Evolutionary conservation across 1,284 basidiomycete genomes (phyloP), one percentile per base, ranked within the genome.

Genomic region (Apiotrichum gamsii): DNA sequence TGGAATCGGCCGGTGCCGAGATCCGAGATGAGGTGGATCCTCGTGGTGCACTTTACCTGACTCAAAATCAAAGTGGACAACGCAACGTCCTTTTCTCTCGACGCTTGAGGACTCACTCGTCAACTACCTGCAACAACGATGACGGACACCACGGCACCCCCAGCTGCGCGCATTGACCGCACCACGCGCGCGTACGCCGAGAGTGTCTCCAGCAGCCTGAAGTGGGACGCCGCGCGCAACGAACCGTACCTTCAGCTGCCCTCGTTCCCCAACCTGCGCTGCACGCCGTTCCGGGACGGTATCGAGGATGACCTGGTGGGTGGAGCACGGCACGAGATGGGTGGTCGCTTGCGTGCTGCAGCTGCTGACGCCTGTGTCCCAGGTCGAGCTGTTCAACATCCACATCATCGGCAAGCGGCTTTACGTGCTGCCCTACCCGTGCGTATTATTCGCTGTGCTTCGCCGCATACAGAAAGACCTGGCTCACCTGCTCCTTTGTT

Each of bases 231-330:
- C 5, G 52, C 46, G 16, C 39, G 54, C 25, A 34, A 51, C 21
- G 58, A 60, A 43, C 45, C 52, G 8, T 61, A 61, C 42, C 56
- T 61, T 40, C 60, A 58, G 42, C 45, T 58, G 4, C 56, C 60
- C 5, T 49, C 49, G 1, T 57, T 47, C 37, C 59, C 59, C 14
- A 39, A 47, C 23, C 41, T 59, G 15, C 49, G 60, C 19, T 19
- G 59, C 11, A 49, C 49, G 19, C 57, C 56, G 9, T 51, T 54
- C 23, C 50, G 56, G 4, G 28, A 32, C 1, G 59, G 54, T 14
- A 48, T 54, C 19, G 59, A 50, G 16, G 49, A 52, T 15, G 47
- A 54, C 3, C 18, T 57, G 0, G 59, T 59, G 39, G 39, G 50
- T 48, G 15, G 11, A 15, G 4, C n/a, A 11, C 34, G 15, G 9